Evolutionary conservation across 2,329 filamentous ascomycete species (phyloP), one percentile per base, ranked within the genome.

Genomic region (Bertia moriformis): DNA sequence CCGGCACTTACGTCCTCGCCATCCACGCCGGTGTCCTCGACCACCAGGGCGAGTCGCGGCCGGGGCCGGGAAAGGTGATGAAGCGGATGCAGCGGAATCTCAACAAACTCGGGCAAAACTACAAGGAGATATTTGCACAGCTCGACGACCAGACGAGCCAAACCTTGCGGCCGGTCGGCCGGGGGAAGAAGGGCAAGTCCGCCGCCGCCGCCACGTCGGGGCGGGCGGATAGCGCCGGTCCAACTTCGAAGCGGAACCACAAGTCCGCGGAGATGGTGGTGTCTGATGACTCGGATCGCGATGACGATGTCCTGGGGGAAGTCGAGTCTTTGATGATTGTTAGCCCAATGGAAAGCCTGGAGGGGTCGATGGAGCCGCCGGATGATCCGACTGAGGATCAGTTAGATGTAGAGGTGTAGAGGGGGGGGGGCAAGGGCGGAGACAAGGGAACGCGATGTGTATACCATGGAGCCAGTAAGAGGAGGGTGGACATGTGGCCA

Each of bases 1-100:
- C 88, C 0, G 81, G 78, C 44, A 93, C 91, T 54, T 73, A 93
- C 33, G 83, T 95, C 27, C 71, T 93, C 32, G 82, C 80, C 12
- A 77, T 93, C 17, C 66, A 83, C 7, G 84, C 78, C 15, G 77
- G 76, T 39, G 75, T 87, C 30, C 65, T 95, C 38, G 86, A 93
- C 51, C 61, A 66, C 32, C 69, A 69, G 5, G 77, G 74, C 19
- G 74, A 73, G 51, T 67, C 93, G 24, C 72, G 73, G 45, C n/a
- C n/a, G n/a, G n/a, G n/a, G n/a, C n/a, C n/a, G n/a, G n/a, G n/a
- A n/a, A n/a, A n/a, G n/a, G n/a, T n/a, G n/a, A n/a, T n/a, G n/a
- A 73, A 75, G 49, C 71, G 87, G 15, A 65, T 98, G 17, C 68
- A 81, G 49, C 71, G 84, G 46, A 95, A 98, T 59, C 81, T 81